Conservation (phyloP, 495 filamentous ascomycete species). For the Xylaria flabelliformis region DNA sequence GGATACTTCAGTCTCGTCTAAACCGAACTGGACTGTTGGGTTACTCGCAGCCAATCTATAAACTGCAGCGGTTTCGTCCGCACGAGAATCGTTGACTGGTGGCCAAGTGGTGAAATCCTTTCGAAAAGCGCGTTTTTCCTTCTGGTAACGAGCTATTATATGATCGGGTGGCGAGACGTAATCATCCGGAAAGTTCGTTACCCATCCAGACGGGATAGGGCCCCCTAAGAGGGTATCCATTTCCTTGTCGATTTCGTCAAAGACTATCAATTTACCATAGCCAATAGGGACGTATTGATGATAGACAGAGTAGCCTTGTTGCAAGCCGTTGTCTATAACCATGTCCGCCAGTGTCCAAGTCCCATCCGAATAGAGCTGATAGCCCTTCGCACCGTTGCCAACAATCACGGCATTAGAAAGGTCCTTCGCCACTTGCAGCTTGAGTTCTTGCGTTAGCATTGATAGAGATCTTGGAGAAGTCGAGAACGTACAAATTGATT, state of each 20-base stretch:
- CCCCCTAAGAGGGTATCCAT: not conserved
- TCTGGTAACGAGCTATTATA: not conserved
- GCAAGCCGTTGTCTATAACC: not conserved
- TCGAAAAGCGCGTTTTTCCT: not conserved
- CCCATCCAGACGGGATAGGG: not conserved
- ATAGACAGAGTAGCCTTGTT: not conserved
- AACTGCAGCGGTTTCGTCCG: not conserved
- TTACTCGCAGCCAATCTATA: not conserved
- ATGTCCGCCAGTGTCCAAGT: not conserved
- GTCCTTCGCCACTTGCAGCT: not conserved
- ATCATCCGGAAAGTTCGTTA: not conserved
- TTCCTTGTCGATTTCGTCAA: conserved; percentile 11
- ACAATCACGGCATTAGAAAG: not conserved
- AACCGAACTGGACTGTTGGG: not conserved
- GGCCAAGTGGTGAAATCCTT: not conserved
- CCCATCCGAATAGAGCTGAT: not conserved
- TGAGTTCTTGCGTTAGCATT: not conserved
- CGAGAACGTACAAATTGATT: not conserved
- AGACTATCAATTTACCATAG: not conserved
- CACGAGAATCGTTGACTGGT: too few relatives aligned
- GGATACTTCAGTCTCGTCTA: not conserved
- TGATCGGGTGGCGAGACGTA: not conserved
- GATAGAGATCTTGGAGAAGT: not conserved
- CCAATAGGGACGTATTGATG: not conserved
- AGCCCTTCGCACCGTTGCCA: not conserved